Evolutionary conservation across 2,329 filamentous ascomycete genomes (phyloP), one percentile per base, ranked within the genome.

Genomic region (Cladobotryum mycophilum): DNA sequence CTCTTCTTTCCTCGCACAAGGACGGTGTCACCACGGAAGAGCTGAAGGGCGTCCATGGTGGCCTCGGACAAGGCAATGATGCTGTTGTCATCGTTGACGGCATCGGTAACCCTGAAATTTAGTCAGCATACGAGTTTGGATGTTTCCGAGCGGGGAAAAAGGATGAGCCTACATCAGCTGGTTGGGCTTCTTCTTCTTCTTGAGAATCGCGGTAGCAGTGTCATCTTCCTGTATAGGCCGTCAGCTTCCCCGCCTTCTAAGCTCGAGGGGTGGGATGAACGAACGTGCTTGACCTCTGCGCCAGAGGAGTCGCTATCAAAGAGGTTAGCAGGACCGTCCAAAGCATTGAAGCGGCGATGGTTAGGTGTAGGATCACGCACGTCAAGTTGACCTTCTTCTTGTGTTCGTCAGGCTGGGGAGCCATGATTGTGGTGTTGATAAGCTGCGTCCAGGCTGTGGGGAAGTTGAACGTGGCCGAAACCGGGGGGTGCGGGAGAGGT

Each of bases 141-240:
- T 2, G 1, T 14, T 4, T 12, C 34, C 20, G 30, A 25, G n/a
- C 12, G 5, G 17, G 12, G 17, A 30, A n/a, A 14, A 11, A 25
- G n/a, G n/a, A 4, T 5, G 25, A 36, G 34, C 85, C 70, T 79
- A 95, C 90, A 99, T 95, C 70, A 99, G 76, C 67, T 92, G 95
- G 76, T 99, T 99, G 64, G 91, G 91, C 89, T 99, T 99, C 91
- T 99, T 99, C 87, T 99, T 99, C 82, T 97, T 97, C 80, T 96
- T 97, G 66, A 99, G 82, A 64, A 99, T 99, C 61, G 93, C 93
- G 42, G 93, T 99, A 48, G 93, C 84, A 56, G 86, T 89, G 68
- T 96, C 93, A 70, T 96, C 88, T 64, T 89, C 85, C 85, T 95
- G 64, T 53, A 57, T 41, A 40, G 33, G 53, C 70, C 70, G 67